Base-by-base conservation (phyloP, 257 asterid genomes). In the Solanum neorickii region DNA sequence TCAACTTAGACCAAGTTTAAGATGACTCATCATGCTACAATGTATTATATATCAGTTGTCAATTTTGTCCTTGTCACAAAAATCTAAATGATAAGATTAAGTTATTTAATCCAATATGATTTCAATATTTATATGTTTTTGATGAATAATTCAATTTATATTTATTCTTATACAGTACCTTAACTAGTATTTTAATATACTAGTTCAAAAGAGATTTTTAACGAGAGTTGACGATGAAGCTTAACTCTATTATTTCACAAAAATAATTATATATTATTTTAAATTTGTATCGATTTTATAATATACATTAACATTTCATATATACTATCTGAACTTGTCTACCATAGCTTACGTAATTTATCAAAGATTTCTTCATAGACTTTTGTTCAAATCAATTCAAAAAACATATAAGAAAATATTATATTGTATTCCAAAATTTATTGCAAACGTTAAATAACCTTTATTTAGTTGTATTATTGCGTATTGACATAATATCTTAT, bases 361-460 rank as follows among this genome's bases (percentile, higher is more conserved):
- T 56, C 65, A 56, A 56, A 56, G 1, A 5, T 56, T 1, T 59
- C 25, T 59, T 20, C 25, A 59, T 20, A 59, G 12, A 59, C 10
- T 23, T 62, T 5, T 23, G 3, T 5, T 4, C 29, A 65, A 29
- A n/a, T n/a, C n/a, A n/a, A n/a, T n/a, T n/a, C n/a, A n/a, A n/a
- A n/a, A n/a, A n/a, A 35, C 5, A 4, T 29, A 68, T 0, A 12
- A 29, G 6, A 14, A 68, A 68, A 29, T 27, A 27, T 68, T 6
- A 27, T 0, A 68, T 1, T 3, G 0, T 29, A 14, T 8, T 68
- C 0, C 13, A 68, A 14, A 68, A 29, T 27, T 68, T 27, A 14
- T 14, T 29, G 0, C 5, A 68, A 13, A 29, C 5, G 8, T 68
- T 2, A 27, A 0, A 13, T 1, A 15, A 0, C 2, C 0, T 68